A percentile compares a stretch with the other conserved stretches of the same genome.
Evolutionary conservation across 2,329 filamentous ascomycete genomes (phyloP).

Genomic region (Colletotrichum sp.): DNA sequence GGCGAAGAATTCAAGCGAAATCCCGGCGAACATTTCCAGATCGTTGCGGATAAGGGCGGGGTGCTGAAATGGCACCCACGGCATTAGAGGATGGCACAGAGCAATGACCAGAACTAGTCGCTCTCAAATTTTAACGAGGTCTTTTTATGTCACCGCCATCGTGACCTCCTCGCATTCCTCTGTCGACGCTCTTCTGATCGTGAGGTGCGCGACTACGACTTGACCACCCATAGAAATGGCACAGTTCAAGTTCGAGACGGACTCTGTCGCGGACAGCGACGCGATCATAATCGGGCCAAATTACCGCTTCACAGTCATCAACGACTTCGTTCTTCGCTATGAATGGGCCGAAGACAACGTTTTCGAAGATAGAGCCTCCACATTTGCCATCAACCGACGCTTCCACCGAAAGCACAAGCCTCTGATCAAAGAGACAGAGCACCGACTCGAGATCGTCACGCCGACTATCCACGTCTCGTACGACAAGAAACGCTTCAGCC

Average conservation of each 20-base stretch:
- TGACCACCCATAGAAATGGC: neutral
- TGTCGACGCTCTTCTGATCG: rapidly evolving
- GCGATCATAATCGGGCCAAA: neutral
- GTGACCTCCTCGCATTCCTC: rapidly evolving
- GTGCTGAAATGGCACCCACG: neutral
- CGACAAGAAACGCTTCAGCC: neutral
- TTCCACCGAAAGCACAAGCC: neutral
- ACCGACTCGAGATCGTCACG: neutral
- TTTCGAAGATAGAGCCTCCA: neutral
- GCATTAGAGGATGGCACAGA: neutral
- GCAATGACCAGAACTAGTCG: neutral
- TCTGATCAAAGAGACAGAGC: neutral
- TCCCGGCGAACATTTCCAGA: neutral
- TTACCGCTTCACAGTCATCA: neutral
- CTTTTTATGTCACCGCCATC: neutral
- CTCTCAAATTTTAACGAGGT: neutral
- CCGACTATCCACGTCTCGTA: neutral
- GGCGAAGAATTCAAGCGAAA: neutral
- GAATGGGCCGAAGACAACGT: neutral
- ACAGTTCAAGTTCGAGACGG: neutral
- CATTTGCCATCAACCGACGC: neutral
- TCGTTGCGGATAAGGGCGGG: neutral
- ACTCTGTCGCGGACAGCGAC: neutral
- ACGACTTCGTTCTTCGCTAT: neutral
- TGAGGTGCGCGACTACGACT: neutral